Conservation (phyloP, 2,329 filamentous ascomycete genomes). For the Botryotinia narcissicola region DNA sequence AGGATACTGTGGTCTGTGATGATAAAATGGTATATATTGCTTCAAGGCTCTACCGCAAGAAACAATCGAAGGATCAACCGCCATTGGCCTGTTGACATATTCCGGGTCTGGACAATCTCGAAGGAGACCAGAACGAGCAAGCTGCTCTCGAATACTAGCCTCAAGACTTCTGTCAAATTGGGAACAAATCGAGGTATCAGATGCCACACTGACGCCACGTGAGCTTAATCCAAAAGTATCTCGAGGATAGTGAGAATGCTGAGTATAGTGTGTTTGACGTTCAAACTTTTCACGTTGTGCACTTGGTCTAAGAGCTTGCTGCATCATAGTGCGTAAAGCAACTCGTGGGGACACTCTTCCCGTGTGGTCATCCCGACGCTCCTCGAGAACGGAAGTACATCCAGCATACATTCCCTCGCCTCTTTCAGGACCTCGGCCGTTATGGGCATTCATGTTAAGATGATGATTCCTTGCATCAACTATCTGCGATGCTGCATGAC, state of each 20-base stretch:
- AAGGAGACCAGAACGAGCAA: slow-evolving; percentile 18
- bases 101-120: slow-evolving; percentile 19
- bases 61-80: slow-evolving; percentile 30
- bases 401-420: not conserved
- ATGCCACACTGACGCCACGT: not conserved
- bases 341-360: slow-evolving; percentile 5
- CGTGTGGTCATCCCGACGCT: not conserved
- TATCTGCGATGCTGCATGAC: slow-evolving; percentile 2
- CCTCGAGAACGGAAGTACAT: not conserved
- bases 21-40: not conserved
- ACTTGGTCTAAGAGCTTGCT: slow-evolving; percentile 7
- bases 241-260: not conserved
- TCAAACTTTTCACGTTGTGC: not conserved
- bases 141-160: slow-evolving; percentile 14
- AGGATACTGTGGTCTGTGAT: slow-evolving; percentile 10
- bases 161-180: slow-evolving; percentile 13
- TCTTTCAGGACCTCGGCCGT: not conserved
- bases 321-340: slow-evolving; percentile 15
- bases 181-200: slow-evolving; percentile 3
- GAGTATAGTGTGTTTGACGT: not conserved
- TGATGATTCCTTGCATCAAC: not conserved
- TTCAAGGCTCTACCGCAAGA: slow-evolving; percentile 23
- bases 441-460: not conserved
- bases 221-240: not conserved
- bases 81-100: slow-evolving; percentile 13